These are phyloP conservation scores for Mycocentrospora acerina DNA, from an alignment of 2,329 filamentous ascomycete species.

Conservation along the genomic window DNA sequence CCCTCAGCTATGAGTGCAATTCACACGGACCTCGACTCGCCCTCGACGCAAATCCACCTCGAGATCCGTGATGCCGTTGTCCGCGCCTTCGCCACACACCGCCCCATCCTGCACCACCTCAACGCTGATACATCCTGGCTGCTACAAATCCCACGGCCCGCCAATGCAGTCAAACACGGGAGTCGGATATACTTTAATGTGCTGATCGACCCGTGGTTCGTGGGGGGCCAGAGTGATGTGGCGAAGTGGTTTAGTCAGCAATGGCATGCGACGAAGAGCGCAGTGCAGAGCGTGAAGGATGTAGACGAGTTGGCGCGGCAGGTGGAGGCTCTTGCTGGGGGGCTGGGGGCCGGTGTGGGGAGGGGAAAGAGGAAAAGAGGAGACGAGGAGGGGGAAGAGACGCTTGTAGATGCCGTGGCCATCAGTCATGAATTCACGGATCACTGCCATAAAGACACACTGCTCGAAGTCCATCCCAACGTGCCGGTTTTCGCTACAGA, in stretches of 20 bases:
- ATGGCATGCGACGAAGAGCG: slow-evolving; percentile 59
- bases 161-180: slow-evolving; percentile 44
- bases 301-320: slow-evolving; percentile 55
- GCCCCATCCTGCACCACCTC: slow-evolving; percentile 63
- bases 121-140: slow-evolving; percentile 70
- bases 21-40: too few species aligned
- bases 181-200: slow-evolving; percentile 62
- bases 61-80: slow-evolving; percentile 46
- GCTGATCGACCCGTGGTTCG: slow-evolving; percentile 66
- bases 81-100: slow-evolving; percentile 43
- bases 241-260: slow-evolving; percentile 66
- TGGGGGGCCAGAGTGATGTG: slow-evolving; percentile 63
- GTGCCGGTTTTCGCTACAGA: slow-evolving; percentile 62
- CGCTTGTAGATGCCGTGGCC: slow-evolving; percentile 59
- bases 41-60: slow-evolving; percentile 44
- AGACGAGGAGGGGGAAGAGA: slow-evolving; percentile 17
- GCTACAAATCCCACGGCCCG: slow-evolving; percentile 62
- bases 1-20: too few species aligned
- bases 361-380: slow-evolving; percentile 9
- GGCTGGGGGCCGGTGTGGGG: slow-evolving; percentile 22
- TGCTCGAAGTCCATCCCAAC: slow-evolving; percentile 55
- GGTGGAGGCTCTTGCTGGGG: slow-evolving; percentile 49
- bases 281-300: slow-evolving; percentile 57
- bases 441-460: slow-evolving; percentile 64
- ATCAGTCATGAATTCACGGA: slow-evolving; percentile 70